Evolutionary conservation across 1,284 basidiomycete species (phyloP).

Genomic region (Trichosporon ovoides): DNA sequence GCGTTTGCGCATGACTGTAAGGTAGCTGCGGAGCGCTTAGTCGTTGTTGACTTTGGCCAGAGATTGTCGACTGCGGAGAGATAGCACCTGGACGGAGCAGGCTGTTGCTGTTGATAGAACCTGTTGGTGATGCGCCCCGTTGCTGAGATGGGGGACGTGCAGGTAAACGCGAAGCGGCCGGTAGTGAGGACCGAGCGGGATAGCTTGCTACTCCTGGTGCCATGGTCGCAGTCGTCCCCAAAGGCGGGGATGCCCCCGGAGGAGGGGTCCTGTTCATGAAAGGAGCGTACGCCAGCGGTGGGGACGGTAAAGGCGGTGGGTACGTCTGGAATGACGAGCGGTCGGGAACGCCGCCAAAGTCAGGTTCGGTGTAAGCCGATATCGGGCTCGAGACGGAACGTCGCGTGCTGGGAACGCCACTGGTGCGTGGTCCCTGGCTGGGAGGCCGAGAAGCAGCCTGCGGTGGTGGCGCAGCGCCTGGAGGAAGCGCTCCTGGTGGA

Average conservation of each 20-base stretch:
- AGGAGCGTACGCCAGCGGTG: neutral
- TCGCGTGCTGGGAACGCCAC: neutral
- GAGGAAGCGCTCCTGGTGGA: neutral
- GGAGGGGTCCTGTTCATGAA: neutral
- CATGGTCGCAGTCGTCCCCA: neutral
- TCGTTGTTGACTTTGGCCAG: neutral
- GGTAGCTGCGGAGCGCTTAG: neutral
- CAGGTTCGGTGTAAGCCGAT: neutral
- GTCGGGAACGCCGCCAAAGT: neutral
- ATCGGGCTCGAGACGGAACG: neutral
- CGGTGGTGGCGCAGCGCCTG: slow-evolving; percentile 1
- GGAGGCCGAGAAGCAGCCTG: neutral
- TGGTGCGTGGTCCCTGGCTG: neutral
- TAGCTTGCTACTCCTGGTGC: neutral
- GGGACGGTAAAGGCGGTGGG: neutral
- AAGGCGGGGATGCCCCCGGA: neutral
- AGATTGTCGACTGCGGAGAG: neutral
- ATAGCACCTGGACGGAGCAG: neutral
- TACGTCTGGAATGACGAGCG: neutral
- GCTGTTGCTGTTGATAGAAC: neutral
- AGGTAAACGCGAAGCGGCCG: neutral
- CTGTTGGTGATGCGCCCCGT: neutral
- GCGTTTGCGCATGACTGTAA: neutral
- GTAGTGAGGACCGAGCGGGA: neutral
- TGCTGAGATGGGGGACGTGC: neutral